A percentile compares a stretch with the other conserved stretches of the same genome.
phyloP scores from a whole-genome alignment of 371 early-diverging fungal species.

The Mucor indicus region DNA sequence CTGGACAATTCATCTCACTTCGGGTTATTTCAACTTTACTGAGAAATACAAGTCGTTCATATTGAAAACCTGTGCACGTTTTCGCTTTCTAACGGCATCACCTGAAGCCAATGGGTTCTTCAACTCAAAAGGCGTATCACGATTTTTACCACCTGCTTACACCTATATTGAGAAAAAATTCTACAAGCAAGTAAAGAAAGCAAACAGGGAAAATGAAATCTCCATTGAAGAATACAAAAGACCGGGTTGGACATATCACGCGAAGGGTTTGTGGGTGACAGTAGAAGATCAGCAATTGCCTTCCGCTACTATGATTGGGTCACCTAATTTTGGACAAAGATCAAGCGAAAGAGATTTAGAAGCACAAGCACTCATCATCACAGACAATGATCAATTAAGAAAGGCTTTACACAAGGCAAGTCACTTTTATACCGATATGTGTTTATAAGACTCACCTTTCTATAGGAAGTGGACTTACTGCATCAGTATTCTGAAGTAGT shows the following conservation, averaged over 20 bases:
- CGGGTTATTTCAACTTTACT: slow-evolving; percentile 95
- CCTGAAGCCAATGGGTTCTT: slow-evolving; percentile 96
- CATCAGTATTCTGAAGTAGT: slow-evolving; percentile 36
- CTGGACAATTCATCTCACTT: slow-evolving; percentile 68
- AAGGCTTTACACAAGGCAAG: slow-evolving; percentile 58
- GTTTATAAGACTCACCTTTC: too few relatives aligned
- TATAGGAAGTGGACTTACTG: slow-evolving; percentile 45
- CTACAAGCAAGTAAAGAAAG: slow-evolving; percentile 39
- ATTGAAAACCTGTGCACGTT: slow-evolving; percentile 51
- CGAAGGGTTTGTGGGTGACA: slow-evolving; percentile 72
- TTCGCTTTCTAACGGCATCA: slow-evolving; percentile 78
- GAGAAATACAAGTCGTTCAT: slow-evolving; percentile 62
- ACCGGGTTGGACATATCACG: slow-evolving; percentile 90
- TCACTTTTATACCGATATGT: not conserved
- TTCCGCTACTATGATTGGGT: slow-evolving; percentile 81
- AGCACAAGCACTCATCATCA: slow-evolving; percentile 76
- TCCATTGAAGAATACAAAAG: slow-evolving; percentile 70
- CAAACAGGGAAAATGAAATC: slow-evolving; percentile 45
- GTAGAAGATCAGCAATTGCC: slow-evolving; percentile 42
- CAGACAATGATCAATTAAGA: slow-evolving; percentile 56
- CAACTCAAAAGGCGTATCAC: slow-evolving; percentile 81
- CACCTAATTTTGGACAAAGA: slow-evolving; percentile 90
- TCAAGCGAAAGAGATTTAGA: slow-evolving; percentile 90
- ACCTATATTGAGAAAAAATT: slow-evolving; percentile 72
- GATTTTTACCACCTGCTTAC: slow-evolving; percentile 88